These are phyloP conservation scores for Nigrograna mackinnonii DNA, from an alignment of 2,329 filamentous ascomycete genomes.

Conservation along the genomic window DNA sequence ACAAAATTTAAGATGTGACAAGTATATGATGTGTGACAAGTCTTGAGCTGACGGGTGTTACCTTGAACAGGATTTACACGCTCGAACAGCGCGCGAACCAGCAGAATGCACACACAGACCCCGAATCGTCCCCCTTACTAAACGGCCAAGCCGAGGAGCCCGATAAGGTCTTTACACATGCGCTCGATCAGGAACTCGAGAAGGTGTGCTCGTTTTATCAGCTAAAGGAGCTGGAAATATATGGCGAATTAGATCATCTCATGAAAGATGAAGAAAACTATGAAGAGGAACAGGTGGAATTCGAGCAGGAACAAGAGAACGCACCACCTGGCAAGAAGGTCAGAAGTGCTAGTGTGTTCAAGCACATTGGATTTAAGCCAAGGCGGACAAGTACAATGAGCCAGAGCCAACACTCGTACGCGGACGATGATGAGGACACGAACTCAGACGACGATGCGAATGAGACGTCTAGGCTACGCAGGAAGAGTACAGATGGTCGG, in stretches of 20 bases:
- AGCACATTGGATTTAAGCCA: slow-evolving; percentile 50
- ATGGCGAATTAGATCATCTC: slow-evolving; percentile 78
- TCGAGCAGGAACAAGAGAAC: slow-evolving; percentile 39
- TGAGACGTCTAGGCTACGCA: slow-evolving; percentile 47
- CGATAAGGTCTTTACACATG: slow-evolving; percentile 78
- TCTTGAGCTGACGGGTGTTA: slow-evolving; percentile 22
- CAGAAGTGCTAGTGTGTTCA: slow-evolving; percentile 58
- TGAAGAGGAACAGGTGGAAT: slow-evolving; percentile 57
- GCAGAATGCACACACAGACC: slow-evolving; percentile 61
- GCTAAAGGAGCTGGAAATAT: slow-evolving; percentile 85
- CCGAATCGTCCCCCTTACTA: slow-evolving; percentile 84
- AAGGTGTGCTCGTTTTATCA: slow-evolving; percentile 93
- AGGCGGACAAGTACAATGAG: slow-evolving; percentile 47
- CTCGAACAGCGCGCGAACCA: slow-evolving; percentile 85
- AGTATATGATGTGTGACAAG: not conserved
- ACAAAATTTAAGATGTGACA: too few species aligned
- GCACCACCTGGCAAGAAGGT: slow-evolving; percentile 42
- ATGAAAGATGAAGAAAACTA: slow-evolving; percentile 73
- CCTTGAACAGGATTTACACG: slow-evolving; percentile 75
- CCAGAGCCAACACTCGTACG: slow-evolving; percentile 44
- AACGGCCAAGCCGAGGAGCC: slow-evolving; percentile 66
- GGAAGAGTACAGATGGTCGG: slow-evolving; percentile 41
- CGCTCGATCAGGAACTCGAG: slow-evolving; percentile 86
- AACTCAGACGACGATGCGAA: slow-evolving; percentile 66
- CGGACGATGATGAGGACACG: slow-evolving; percentile 60